phyloP scores from a whole-genome alignment of 1,284 basidiomycete genomes.

The Anthracocystis panici-leucophaei region DNA sequence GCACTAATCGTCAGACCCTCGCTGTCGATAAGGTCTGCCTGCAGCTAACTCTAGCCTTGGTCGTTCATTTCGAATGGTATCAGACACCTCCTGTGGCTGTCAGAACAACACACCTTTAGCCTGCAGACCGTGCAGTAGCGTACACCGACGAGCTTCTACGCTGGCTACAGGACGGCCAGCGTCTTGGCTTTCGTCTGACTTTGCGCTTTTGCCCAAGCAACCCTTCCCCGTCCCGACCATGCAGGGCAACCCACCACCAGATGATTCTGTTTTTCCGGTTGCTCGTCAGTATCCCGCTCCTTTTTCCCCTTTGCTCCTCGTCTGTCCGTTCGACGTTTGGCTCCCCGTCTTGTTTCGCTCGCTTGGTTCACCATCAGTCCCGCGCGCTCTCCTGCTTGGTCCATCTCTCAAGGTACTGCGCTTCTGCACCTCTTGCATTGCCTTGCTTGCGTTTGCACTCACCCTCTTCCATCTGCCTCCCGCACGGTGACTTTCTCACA shows the following conservation, averaged over 20 bases:
- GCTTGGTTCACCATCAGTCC: background rate
- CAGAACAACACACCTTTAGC: no score
- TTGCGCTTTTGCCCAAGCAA: background rate
- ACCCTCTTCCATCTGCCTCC: background rate
- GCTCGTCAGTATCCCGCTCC: background rate
- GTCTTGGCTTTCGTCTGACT: no score
- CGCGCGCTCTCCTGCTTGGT: background rate
- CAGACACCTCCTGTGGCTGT: no score
- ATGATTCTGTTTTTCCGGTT: background rate
- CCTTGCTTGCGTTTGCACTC: background rate
- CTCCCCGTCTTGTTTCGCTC: conserved; percentile 1
- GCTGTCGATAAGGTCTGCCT: no score
- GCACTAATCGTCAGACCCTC: no score
- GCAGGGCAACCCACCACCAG: background rate
- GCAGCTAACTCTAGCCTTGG: no score
- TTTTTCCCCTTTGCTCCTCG: background rate
- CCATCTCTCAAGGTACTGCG: background rate
- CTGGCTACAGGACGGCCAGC: no score
- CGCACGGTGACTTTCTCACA: no score
- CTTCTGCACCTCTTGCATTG: background rate
- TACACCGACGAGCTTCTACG: no score
- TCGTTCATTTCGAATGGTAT: no score
- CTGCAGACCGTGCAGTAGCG: no score
- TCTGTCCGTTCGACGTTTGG: background rate
- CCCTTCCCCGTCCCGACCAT: conserved; percentile 2